Conservation (phyloP, 2,329 filamentous ascomycete species). For the Alternaria rosae region DNA sequence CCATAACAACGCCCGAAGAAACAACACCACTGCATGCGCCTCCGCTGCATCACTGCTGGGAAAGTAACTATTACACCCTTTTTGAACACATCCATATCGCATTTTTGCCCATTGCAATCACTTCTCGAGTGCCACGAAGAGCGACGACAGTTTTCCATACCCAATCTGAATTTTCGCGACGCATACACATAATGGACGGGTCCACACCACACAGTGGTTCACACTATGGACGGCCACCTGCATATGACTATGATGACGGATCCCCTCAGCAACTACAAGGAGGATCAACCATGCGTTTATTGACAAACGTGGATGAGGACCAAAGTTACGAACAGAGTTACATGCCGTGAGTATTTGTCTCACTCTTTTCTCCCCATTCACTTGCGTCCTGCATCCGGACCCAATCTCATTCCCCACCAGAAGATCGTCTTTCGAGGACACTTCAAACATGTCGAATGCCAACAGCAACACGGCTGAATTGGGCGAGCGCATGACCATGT, state of each 20-base stretch:
- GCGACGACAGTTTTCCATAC: slow-evolving; percentile 1
- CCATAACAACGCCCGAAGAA: slow-evolving; percentile 17
- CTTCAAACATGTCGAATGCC: slow-evolving; percentile 45
- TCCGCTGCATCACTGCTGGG: slow-evolving; percentile 8
- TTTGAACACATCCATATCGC: slow-evolving; percentile 26
- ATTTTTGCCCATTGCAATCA: slow-evolving; percentile 18
- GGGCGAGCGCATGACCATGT: slow-evolving; percentile 35
- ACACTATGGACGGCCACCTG: slow-evolving; percentile 53
- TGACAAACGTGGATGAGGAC: slow-evolving; percentile 56
- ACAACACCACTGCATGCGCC: slow-evolving; percentile 17
- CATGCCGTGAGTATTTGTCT: slow-evolving; percentile 52
- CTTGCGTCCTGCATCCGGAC: slow-evolving; percentile 28
- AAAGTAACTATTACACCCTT: slow-evolving; percentile 17
- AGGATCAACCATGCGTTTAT: slow-evolving; percentile 59
- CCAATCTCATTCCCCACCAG: slow-evolving; percentile 31
- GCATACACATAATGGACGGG: slow-evolving; percentile 38
- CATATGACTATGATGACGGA: slow-evolving; percentile 55
- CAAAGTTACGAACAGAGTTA: slow-evolving; percentile 51
- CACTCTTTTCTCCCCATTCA: slow-evolving; percentile 31
- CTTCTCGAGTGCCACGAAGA: slow-evolving; percentile 11
- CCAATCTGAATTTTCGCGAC: slow-evolving; percentile 5
- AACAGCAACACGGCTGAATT: slow-evolving; percentile 46
- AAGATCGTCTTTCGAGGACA: slow-evolving; percentile 39
- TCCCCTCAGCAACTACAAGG: slow-evolving; percentile 46
- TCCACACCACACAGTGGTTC: slow-evolving; percentile 44